phyloP scores from a whole-genome alignment of 441 rosid species.

The Brassica hybrid region DNA sequence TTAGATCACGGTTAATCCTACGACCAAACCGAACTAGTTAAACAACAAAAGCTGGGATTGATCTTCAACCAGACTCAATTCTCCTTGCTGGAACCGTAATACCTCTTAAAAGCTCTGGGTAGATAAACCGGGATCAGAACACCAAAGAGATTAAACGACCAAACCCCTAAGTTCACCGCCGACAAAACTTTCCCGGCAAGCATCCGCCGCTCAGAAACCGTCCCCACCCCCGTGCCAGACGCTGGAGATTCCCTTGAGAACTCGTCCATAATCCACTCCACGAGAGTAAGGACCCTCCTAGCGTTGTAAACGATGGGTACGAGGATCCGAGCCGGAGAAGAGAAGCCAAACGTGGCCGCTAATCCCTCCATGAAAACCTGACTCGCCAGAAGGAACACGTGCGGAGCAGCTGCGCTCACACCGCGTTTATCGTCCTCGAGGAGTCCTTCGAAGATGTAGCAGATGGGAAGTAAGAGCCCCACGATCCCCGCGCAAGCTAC shows the following conservation, averaged over 20 bases:
- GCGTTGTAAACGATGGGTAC: conserved; percentile 83
- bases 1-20: neutral
- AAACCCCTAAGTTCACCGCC: conserved; percentile 68
- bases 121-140: conserved; percentile 85
- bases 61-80: conserved; percentile 25
- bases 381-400: conserved; percentile 69
- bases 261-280: conserved; percentile 72
- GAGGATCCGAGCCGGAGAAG: conserved; percentile 66
- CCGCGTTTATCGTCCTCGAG: conserved; percentile 70
- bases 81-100: conserved; percentile 56
- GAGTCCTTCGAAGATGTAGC: conserved; percentile 70
- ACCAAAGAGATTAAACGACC: conserved; percentile 88
- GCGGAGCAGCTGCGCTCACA: conserved; percentile 76
- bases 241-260: conserved; percentile 36
- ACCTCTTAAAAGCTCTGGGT: conserved; percentile 75
- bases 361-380: conserved; percentile 89
- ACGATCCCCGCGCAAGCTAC: conserved; percentile 55
- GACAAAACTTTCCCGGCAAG: conserved; percentile 68
- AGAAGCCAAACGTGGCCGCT: conserved; percentile 57
- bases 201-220: conserved; percentile 53
- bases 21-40: neutral
- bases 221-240: conserved; percentile 25
- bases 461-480: conserved; percentile 70
- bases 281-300: conserved; percentile 60
- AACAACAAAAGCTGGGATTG: neutral